Conservation (phyloP, 805 yeast genomes). For the Lachancea lanzarotensis region DNA sequence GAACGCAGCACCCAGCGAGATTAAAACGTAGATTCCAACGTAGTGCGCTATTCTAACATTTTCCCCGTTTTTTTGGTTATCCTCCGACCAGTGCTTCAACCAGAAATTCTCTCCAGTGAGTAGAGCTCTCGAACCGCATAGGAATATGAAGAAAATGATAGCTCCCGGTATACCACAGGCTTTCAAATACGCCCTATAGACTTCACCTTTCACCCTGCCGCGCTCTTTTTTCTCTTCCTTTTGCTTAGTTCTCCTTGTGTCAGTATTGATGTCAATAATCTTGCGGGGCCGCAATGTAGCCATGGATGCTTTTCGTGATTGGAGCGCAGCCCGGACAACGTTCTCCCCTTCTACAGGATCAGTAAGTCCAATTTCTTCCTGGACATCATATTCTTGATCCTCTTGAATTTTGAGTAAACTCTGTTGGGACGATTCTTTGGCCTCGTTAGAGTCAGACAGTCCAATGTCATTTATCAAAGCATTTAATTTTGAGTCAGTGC, state of each 20-base stretch:
- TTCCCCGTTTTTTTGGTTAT: constrained; percentile 35
- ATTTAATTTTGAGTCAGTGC: constrained; percentile 31
- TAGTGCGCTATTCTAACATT: constrained; percentile 41
- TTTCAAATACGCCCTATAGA: constrained; percentile 48
- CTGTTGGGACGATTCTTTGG: constrained; percentile 14
- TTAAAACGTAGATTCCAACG: constrained; percentile 47
- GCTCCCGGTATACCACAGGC: constrained; percentile 54
- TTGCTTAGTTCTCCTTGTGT: constrained; percentile 38
- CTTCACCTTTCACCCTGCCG: constrained; percentile 52
- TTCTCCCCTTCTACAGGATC: constrained; percentile 2
- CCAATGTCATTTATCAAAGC: constrained; percentile 27
- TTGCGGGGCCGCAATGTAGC: constrained; percentile 49
- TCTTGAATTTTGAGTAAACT: neutral
- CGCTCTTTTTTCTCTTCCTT: constrained; percentile 47
- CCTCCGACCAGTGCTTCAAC: constrained; percentile 66
- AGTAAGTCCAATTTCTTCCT: constrained; percentile 7
- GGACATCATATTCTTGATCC: constrained; percentile 18
- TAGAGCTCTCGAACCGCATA: constrained; percentile 34
- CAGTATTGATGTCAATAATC: constrained; percentile 24
- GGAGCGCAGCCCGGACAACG: constrained; percentile 5
- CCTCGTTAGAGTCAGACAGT: constrained; percentile 7
- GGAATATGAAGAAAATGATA: constrained; percentile 32
- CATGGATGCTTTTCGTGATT: constrained; percentile 51
- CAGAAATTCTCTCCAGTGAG: constrained; percentile 48
- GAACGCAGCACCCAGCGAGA: constrained; percentile 49